Evolutionary conservation across 768 basidiomycete genomes (phyloP).

Genomic region (Boletus sensibilis): DNA sequence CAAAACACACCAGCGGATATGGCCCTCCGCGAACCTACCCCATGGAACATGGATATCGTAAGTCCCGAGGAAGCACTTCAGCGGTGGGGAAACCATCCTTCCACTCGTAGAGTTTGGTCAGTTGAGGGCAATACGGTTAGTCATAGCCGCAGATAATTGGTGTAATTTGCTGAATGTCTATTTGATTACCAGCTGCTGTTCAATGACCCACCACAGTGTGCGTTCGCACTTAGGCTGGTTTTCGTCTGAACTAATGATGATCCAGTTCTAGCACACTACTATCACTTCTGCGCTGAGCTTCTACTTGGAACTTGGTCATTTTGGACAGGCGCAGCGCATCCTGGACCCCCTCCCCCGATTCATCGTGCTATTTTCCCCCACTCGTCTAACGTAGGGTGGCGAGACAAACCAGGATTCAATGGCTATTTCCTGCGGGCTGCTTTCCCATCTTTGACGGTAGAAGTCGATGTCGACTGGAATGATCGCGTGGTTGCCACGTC

Average conservation of each 20-base stretch:
- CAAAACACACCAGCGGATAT: constrained; percentile 62
- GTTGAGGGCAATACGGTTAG: constrained; percentile 74
- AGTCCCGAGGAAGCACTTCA: constrained; percentile 55
- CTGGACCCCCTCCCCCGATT: constrained; percentile 50
- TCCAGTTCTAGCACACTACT: constrained; percentile 75
- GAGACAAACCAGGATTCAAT: constrained; percentile 78
- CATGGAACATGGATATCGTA: constrained; percentile 60
- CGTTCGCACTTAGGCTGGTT: constrained; percentile 3
- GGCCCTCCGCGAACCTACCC: constrained; percentile 63
- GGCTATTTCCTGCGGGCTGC: constrained; percentile 70
- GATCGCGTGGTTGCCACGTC: constrained; percentile 49
- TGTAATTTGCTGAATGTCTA: constrained; percentile 2
- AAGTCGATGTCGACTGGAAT: constrained; percentile 67
- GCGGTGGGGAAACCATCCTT: constrained; percentile 54
- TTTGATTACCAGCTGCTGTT: constrained; percentile 44
- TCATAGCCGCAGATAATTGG: neutral
- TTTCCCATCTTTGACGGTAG: constrained; percentile 69
- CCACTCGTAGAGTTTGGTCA: constrained; percentile 55
- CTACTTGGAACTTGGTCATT: constrained; percentile 74
- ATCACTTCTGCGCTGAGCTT: constrained; percentile 84
- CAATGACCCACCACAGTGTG: constrained; percentile 68
- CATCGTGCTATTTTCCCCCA: constrained; percentile 73
- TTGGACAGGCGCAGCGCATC: constrained; percentile 54
- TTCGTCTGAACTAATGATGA: neutral
- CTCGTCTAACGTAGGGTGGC: constrained; percentile 57